A percentile compares a stretch with the other conserved stretches of the same genome.
These are phyloP conservation scores for Coniosporium apollinis DNA, from an alignment of 495 filamentous ascomycete genomes.

Conservation along the genomic window DNA sequence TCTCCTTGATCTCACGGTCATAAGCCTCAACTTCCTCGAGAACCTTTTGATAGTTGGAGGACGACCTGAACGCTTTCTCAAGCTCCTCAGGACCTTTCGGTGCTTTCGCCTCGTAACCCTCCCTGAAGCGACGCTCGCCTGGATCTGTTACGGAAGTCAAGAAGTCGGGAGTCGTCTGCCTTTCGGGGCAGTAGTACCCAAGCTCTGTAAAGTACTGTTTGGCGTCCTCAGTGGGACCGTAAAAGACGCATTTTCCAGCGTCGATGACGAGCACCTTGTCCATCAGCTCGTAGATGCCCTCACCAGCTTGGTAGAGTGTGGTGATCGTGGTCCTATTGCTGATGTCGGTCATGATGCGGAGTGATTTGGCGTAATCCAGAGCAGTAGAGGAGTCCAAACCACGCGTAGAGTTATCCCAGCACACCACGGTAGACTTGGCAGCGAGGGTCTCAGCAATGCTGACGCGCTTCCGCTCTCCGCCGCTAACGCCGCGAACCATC, in stretches of 20 bases:
- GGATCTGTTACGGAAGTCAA: slow-evolving; percentile 64
- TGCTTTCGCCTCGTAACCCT: slow-evolving; percentile 44
- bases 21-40: slow-evolving; percentile 40
- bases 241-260: slow-evolving; percentile 46
- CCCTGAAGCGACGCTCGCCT: slow-evolving; percentile 45
- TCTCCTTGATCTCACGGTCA: slow-evolving; percentile 41
- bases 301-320: slow-evolving; percentile 70
- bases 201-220: slow-evolving; percentile 52
- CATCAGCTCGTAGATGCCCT: slow-evolving; percentile 71
- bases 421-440: slow-evolving; percentile 46
- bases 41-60: slow-evolving; percentile 34
- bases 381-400: slow-evolving; percentile 68
- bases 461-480: slow-evolving; percentile 57
- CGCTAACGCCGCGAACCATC: slow-evolving; percentile 58
- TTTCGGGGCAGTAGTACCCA: slow-evolving; percentile 47
- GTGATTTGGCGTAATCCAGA: slow-evolving; percentile 58
- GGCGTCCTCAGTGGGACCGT: slow-evolving; percentile 44
- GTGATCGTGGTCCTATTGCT: slow-evolving; percentile 67
- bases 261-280: slow-evolving; percentile 59
- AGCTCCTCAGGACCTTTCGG: slow-evolving; percentile 48
- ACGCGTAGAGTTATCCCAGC: slow-evolving; percentile 64
- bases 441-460: slow-evolving; percentile 53
- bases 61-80: slow-evolving; percentile 40
- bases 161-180: slow-evolving; percentile 59
- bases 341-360: slow-evolving; percentile 72